phyloP scores from a whole-genome alignment of 805 yeast genomes.

The Danielia oregonensis region DNA sequence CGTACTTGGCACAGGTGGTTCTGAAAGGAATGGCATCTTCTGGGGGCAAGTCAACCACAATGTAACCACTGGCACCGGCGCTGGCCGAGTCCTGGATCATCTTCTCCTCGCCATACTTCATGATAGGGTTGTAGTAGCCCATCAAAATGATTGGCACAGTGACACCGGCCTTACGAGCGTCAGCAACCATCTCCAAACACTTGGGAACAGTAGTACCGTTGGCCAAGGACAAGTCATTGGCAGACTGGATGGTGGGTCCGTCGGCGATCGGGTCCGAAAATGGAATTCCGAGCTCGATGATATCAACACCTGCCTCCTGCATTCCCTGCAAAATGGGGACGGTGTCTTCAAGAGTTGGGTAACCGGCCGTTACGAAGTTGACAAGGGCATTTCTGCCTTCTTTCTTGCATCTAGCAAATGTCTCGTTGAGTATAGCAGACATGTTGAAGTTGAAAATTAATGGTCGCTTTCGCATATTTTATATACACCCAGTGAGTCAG shows the following conservation, averaged over 20 bases:
- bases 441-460: conserved; percentile 20
- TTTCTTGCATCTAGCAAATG: conserved; percentile 55
- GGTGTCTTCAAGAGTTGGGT: conserved; percentile 84
- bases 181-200: conserved; percentile 65
- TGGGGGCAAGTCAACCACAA: conserved; percentile 95
- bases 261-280: conserved; percentile 98
- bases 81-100: conserved; percentile 72
- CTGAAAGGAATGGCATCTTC: conserved; percentile 93
- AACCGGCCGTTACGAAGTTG: conserved; percentile 92
- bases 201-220: conserved; percentile 74
- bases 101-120: conserved; percentile 83
- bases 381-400: conserved; percentile 83
- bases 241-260: conserved; percentile 93
- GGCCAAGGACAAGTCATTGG: conserved; percentile 76
- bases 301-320: conserved; percentile 94
- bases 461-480: too few relatives aligned
- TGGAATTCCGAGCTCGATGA: conserved; percentile 93
- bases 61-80: conserved; percentile 94
- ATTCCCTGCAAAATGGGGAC: conserved; percentile 80
- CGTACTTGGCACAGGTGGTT: conserved; percentile 59
- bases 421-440: conserved; percentile 55
- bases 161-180: conserved; percentile 81
- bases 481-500: conserved; percentile 23
- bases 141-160: conserved; percentile 85
- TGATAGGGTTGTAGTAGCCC: conserved; percentile 97